phyloP scores from a whole-genome alignment of 768 basidiomycete genomes.

The Russula emetica region DNA sequence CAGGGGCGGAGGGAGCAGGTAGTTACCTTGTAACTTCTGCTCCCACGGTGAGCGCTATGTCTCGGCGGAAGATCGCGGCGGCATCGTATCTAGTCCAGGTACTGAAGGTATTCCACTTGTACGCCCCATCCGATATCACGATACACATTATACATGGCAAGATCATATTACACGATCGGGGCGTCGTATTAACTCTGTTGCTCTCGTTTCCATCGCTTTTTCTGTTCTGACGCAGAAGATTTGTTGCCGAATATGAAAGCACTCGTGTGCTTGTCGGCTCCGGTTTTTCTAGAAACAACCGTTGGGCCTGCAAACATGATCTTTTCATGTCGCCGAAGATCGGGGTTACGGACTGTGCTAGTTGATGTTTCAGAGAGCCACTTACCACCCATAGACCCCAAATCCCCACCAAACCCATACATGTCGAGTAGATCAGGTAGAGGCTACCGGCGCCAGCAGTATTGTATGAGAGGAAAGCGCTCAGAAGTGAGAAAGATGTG shows the following conservation, averaged over 20 bases:
- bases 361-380: slow-evolving; percentile 25
- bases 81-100: background rate
- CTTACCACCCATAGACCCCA: slow-evolving; percentile 73
- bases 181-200: background rate
- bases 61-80: slow-evolving; percentile 5
- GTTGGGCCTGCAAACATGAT: slow-evolving; percentile 57
- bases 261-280: slow-evolving; percentile 78
- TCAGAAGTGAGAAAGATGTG: slow-evolving; percentile 47
- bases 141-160: background rate
- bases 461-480: slow-evolving; percentile 66
- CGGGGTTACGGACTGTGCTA: background rate
- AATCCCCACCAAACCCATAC: slow-evolving; percentile 49
- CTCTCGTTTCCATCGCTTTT: slow-evolving; percentile 35
- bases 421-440: slow-evolving; percentile 46
- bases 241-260: slow-evolving; percentile 77
- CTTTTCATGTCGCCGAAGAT: slow-evolving; percentile 35
- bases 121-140: too few species aligned
- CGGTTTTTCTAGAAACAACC: slow-evolving; percentile 62
- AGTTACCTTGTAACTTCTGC: background rate
- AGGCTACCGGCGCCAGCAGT: slow-evolving; percentile 54
- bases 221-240: slow-evolving; percentile 36
- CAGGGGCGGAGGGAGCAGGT: slow-evolving; percentile 24
- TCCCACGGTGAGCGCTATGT: background rate
- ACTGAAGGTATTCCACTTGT: too few species aligned
- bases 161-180: background rate